phyloP scores from a whole-genome alignment of 192 early-diverging fungal species.

The Linnemannia hyalina region DNA sequence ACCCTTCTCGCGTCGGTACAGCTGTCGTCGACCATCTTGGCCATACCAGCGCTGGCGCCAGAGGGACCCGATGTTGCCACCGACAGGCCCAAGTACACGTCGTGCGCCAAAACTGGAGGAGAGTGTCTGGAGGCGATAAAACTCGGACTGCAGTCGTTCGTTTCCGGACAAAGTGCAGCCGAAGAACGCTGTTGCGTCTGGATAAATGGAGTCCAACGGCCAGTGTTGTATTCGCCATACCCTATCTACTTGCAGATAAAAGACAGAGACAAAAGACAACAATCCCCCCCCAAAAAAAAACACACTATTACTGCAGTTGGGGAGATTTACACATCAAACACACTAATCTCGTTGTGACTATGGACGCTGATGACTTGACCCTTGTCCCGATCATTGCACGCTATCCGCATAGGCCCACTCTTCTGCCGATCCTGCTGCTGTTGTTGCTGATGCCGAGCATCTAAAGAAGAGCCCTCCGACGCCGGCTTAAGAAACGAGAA shows the following conservation, averaged over 20 bases:
- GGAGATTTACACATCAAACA: not conserved
- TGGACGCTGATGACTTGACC: not conserved
- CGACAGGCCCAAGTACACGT: too few relatives aligned
- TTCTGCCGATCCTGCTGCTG: not conserved
- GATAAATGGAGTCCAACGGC: too few relatives aligned
- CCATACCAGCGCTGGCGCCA: too few relatives aligned
- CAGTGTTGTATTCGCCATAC: not conserved
- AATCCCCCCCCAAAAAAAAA: not conserved
- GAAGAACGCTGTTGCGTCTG: too few relatives aligned
- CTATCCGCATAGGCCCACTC: not conserved
- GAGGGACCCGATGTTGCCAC: too few relatives aligned
- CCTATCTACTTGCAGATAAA: not conserved
- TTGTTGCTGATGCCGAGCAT: not conserved
- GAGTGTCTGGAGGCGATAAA: too few relatives aligned
- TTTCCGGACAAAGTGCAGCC: too few relatives aligned
- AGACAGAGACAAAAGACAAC: not conserved
- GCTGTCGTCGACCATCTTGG: too few relatives aligned
- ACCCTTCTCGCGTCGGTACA: too few relatives aligned
- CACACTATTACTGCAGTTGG: not conserved
- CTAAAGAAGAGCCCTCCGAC: not conserved
- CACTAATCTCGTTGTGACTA: not conserved
- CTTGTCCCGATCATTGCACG: not conserved
- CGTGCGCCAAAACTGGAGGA: too few relatives aligned
- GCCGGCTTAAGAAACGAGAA: not conserved
- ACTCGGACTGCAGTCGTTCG: too few relatives aligned